Evolutionary conservation across 768 basidiomycete species (phyloP).

Genomic region (Tricholoma bakamatsutake): DNA sequence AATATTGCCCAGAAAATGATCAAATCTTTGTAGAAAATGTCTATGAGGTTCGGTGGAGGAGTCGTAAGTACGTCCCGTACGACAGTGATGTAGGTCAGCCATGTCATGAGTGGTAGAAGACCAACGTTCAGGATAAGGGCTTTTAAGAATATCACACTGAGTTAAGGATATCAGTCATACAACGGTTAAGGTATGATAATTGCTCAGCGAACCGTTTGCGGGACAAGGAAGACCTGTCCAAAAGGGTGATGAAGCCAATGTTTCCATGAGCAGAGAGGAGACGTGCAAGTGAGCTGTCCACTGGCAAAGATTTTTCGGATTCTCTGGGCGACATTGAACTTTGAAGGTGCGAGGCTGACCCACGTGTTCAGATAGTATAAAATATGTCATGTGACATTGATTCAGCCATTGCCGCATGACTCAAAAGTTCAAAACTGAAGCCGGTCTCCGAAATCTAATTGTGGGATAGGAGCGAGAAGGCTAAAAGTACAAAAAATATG

Average conservation of each 20-base stretch:
- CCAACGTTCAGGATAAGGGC: slow-evolving; percentile 21
- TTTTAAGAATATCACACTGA: slow-evolving; percentile 20
- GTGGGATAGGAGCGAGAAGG: no score
- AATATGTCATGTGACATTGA: no score
- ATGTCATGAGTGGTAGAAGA: slow-evolving; percentile 16
- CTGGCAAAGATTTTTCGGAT: slow-evolving; percentile 12
- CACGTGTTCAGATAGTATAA: no score
- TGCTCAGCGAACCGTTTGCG: slow-evolving; percentile 16
- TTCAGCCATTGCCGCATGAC: no score
- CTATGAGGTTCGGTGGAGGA: slow-evolving; percentile 12
- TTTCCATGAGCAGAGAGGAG: slow-evolving; percentile 22
- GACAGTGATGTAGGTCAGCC: slow-evolving; percentile 14
- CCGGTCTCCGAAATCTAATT: no score
- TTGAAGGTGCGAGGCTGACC: no score
- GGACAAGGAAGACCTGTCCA: slow-evolving; percentile 20
- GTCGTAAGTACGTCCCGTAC: slow-evolving; percentile 14
- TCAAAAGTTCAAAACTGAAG: no score
- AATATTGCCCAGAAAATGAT: slow-evolving; percentile 22
- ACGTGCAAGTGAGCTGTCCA: slow-evolving; percentile 12
- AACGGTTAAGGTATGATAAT: neutral
- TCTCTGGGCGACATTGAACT: slow-evolving; percentile 14
- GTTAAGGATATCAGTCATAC: neutral
- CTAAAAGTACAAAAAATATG: no score
- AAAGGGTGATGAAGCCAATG: slow-evolving; percentile 25
- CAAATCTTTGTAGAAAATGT: slow-evolving; percentile 20